These are phyloP conservation scores for Plantago elongata DNA, from an alignment of 257 asterid genomes.

Conservation along the genomic window DNA sequence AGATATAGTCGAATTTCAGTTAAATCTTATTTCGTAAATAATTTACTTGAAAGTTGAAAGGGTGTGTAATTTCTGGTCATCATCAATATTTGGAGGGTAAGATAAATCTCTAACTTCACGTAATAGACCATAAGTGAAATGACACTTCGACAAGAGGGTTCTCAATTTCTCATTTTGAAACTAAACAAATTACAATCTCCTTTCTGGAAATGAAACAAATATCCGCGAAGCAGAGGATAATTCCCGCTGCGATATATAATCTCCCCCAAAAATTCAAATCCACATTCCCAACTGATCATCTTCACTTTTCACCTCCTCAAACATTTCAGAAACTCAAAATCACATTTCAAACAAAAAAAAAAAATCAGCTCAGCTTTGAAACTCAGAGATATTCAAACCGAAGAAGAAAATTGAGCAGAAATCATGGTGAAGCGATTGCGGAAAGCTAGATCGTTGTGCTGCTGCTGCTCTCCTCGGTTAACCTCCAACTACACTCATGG, in stretches of 20 bases:
- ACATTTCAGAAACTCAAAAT: background rate
- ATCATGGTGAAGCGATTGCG: constrained; percentile 79
- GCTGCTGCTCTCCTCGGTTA: constrained; percentile 76
- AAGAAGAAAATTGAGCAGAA: constrained; percentile 16
- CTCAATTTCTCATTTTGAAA: too few relatives aligned
- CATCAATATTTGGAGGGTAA: too few relatives aligned
- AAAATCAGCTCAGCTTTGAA: background rate
- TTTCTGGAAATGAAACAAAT: too few relatives aligned
- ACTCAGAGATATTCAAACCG: background rate
- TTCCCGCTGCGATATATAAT: constrained; percentile 38
- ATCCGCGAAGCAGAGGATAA: too few relatives aligned
- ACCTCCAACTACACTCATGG: constrained; percentile 36
- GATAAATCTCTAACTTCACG: too few relatives aligned
- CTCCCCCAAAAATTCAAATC: constrained; percentile 17
- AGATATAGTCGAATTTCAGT: too few relatives aligned
- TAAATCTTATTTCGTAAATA: too few relatives aligned
- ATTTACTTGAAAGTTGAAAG: too few relatives aligned
- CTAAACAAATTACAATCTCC: too few relatives aligned
- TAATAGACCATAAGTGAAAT: too few relatives aligned
- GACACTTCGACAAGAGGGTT: too few relatives aligned
- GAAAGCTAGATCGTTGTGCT: constrained; percentile 58
- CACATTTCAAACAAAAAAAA: background rate
- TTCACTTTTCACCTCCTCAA: constrained; percentile 21
- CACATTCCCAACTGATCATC: constrained; percentile 5
- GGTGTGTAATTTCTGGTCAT: too few relatives aligned